A percentile compares a stretch with the other conserved stretches of the same genome.
phyloP scores from a whole-genome alignment of 2,329 filamentous ascomycete species.

The Thielaviopsis musarum region DNA sequence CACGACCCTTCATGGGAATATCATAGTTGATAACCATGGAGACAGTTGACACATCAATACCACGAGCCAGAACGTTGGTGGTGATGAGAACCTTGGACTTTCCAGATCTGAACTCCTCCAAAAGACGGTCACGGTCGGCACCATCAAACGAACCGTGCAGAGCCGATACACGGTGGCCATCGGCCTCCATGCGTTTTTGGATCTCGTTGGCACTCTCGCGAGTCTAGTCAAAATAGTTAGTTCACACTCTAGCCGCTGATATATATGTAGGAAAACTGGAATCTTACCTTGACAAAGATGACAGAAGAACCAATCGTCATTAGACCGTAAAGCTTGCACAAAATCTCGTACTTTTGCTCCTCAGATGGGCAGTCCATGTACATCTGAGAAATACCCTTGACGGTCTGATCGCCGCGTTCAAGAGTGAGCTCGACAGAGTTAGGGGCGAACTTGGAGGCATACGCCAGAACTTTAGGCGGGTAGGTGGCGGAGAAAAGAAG shows the following conservation, averaged over 20 bases:
- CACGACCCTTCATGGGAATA: conserved; percentile 56
- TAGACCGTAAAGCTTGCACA: conserved; percentile 85
- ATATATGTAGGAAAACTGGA: not conserved
- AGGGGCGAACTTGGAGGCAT: conserved; percentile 71
- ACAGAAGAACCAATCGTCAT: conserved; percentile 96
- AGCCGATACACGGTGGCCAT: conserved; percentile 83
- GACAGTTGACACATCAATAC: conserved; percentile 80
- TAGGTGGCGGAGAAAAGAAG: conserved; percentile 93
- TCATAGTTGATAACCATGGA: conserved; percentile 99
- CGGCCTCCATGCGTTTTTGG: conserved; percentile 65
- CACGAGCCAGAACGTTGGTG: conserved; percentile 88
- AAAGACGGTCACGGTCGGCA: conserved; percentile 61
- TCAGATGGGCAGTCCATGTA: conserved; percentile 85
- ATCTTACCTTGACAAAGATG: conserved; percentile 76
- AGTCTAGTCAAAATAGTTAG: conserved; percentile 35
- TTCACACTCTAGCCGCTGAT: not conserved
- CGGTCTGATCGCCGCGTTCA: conserved; percentile 79
- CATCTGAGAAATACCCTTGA: conserved; percentile 94
- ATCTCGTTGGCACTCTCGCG: conserved; percentile 76
- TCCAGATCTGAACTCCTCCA: conserved; percentile 73
- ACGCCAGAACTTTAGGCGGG: conserved; percentile 69
- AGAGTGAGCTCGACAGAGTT: conserved; percentile 75
- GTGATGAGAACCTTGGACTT: conserved; percentile 92
- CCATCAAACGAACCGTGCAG: conserved; percentile 82
- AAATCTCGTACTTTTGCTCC: conserved; percentile 67